These are phyloP conservation scores for Pterocarpus santalinus DNA, from an alignment of 306 rosid species.

Conservation along the genomic window DNA sequence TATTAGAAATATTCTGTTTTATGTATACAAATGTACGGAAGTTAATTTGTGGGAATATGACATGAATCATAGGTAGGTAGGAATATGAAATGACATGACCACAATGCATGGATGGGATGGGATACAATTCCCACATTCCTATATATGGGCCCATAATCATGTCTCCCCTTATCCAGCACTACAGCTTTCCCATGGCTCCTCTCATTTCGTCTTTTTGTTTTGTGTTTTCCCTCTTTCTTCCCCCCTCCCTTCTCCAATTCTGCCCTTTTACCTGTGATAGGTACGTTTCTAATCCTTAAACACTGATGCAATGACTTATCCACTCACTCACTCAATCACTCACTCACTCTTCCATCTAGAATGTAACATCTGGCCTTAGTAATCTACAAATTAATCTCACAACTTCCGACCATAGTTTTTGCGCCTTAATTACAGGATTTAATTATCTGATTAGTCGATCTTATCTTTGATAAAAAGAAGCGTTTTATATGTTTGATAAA, in stretches of 20 bases:
- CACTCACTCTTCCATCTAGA: not conserved
- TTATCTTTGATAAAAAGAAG: not conserved
- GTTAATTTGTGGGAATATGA: not conserved
- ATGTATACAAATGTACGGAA: not conserved
- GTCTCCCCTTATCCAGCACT: slow-evolving; percentile 76
- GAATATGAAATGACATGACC: slow-evolving; percentile 45
- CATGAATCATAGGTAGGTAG: slow-evolving; percentile 35
- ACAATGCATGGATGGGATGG: slow-evolving; percentile 57
- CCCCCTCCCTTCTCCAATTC: not conserved
- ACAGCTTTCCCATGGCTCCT: slow-evolving; percentile 60
- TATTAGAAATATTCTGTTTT: not conserved
- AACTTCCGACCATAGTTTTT: not conserved
- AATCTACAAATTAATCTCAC: not conserved
- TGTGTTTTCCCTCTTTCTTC: slow-evolving; percentile 7
- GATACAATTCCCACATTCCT: slow-evolving; percentile 59
- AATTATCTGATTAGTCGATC: not conserved
- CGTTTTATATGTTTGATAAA: not conserved
- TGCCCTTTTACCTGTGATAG: slow-evolving; percentile 23
- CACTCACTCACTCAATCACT: not conserved
- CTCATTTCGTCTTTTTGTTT: slow-evolving; percentile 41
- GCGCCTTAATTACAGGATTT: slow-evolving; percentile 1
- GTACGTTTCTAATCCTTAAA: slow-evolving; percentile 44
- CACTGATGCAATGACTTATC: slow-evolving; percentile 42
- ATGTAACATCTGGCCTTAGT: not conserved
- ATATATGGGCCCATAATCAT: slow-evolving; percentile 63